phyloP scores from a whole-genome alignment of 1,284 basidiomycete genomes.

The Boletus mariae region DNA sequence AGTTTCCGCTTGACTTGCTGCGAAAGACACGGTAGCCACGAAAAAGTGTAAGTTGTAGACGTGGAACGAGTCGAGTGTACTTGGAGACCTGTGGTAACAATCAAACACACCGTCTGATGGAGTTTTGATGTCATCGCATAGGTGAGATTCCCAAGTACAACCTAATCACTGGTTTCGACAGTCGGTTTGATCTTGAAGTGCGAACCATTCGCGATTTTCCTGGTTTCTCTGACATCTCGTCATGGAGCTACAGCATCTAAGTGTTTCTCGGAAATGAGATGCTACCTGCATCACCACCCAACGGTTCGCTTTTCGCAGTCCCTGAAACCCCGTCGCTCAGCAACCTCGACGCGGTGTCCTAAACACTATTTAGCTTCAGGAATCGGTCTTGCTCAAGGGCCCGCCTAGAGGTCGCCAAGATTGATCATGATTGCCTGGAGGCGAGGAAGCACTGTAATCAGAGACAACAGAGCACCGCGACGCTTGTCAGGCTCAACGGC shows the following conservation, averaged over 20 bases:
- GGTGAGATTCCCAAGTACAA: neutral
- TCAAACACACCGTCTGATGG: too few species aligned
- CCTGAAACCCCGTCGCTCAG: neutral
- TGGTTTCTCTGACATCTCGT: neutral
- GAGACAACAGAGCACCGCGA: too few species aligned
- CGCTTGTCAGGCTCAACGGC: too few species aligned
- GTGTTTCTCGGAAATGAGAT: neutral
- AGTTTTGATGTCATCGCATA: neutral
- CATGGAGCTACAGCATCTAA: neutral
- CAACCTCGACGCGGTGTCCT: neutral
- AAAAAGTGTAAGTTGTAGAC: neutral
- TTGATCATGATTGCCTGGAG: neutral
- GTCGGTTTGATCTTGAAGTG: too few species aligned
- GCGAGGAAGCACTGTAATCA: too few species aligned
- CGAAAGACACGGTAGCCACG: slow-evolving; percentile 14
- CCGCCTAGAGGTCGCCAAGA: too few species aligned
- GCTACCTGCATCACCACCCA: neutral
- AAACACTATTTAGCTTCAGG: neutral
- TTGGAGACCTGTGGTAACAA: too few species aligned
- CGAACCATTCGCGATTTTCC: neutral
- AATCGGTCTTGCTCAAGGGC: neutral
- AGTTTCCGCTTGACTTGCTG: slow-evolving; percentile 52
- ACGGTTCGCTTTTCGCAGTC: neutral
- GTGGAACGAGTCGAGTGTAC: neutral
- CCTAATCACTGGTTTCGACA: neutral